Evolutionary conservation across 306 rosid species (phyloP).

Genomic region (Datisca glomerata): DNA sequence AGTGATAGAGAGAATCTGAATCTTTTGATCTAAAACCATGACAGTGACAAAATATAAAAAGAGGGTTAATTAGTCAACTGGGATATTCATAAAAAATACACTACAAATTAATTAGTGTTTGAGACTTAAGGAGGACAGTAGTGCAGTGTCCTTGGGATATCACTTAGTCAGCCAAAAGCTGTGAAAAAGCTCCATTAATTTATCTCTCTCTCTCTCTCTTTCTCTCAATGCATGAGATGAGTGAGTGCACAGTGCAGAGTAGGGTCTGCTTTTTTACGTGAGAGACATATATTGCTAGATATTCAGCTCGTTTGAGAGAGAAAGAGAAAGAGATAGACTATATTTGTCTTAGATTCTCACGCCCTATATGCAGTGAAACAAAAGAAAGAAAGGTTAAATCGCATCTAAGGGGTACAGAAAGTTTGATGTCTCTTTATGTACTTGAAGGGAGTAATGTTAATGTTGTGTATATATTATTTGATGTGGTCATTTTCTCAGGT

Average conservation of each 20-base stretch:
- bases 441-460: constrained; percentile 1
- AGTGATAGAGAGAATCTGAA: not conserved
- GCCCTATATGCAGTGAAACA: not conserved
- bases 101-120: not conserved
- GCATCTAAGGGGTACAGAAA: not conserved
- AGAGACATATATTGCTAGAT: too few species aligned
- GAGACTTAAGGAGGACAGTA: constrained; percentile 6
- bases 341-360: not conserved
- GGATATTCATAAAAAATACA: not conserved
- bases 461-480: not conserved
- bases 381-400: too few species aligned
- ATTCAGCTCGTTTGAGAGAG: too few species aligned
- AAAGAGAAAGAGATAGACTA: not conserved
- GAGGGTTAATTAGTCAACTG: not conserved
- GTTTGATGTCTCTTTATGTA: not conserved
- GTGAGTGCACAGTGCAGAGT: not conserved
- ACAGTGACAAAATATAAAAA: not conserved
- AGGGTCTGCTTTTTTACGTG: not conserved
- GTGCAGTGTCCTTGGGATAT: constrained; percentile 9
- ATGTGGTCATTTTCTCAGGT: constrained; percentile 10
- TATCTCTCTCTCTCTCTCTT: not conserved
- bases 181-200: constrained; percentile 4
- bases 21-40: too few species aligned
- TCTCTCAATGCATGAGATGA: not conserved
- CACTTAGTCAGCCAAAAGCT: constrained; percentile 8